Base-by-base conservation (phyloP, 495 filamentous ascomycete species). In the Geopyxis carbonaria region DNA sequence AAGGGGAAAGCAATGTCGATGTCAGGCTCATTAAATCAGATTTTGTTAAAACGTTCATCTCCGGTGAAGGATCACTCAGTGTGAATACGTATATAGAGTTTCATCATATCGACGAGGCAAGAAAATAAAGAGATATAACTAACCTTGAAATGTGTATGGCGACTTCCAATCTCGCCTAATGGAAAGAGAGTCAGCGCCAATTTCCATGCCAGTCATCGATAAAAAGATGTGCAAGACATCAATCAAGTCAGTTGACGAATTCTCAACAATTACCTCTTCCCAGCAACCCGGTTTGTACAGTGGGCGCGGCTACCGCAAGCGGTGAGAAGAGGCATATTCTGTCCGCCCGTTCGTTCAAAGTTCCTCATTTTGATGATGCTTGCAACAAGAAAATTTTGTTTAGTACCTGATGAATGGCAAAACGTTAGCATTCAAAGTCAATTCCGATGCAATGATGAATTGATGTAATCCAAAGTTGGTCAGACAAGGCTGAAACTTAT, bases 1-100 rank as follows among this genome's bases (percentile, higher is more conserved):
- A 34, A 34, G 14, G 16, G 10, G 14, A 15, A 13, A 23, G 25
- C 15, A 36, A 32, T 44, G 44, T 52, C 50, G 49, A 49, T n/a
- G 45, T 56, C 52, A 56, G 53, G 52, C 53, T 56, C 53, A 56
- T 56, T 56, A 56, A 56, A 56, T 56, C 53, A 56, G 53, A 51
- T 48, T 56, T 56, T 55, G n/a, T 55, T 47, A 42, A 40, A 41
- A 33, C 20, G 38, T 30, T 41, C 38, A 13, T 15, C 29, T 24
- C 37, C 38, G 5, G 36, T 37, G 22, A 32, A 23, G 38, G 29
- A 33, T 41, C 27, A 41, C 38, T 19, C 38, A 41, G 27, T n/a
- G n/a, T n/a, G n/a, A n/a, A n/a, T n/a, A n/a, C n/a, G n/a, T 32
- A 41, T 23, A 22, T 10, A 39, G 11, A 19, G 7, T 39, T 39